phyloP scores from a whole-genome alignment of 768 basidiomycete species.

The Kwoniella europaea region DNA sequence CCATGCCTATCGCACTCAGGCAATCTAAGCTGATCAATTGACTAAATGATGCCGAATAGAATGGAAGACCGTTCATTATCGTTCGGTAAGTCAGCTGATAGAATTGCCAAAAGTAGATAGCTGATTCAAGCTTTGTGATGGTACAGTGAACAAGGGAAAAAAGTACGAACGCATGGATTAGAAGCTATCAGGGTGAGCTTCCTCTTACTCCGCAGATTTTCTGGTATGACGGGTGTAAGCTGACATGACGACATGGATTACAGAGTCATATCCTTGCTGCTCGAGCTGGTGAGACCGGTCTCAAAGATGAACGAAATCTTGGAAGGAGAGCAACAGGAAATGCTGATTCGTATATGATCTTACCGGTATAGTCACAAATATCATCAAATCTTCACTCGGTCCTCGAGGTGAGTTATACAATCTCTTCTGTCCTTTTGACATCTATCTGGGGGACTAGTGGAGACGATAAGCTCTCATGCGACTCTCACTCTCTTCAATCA shows the following conservation, averaged over 20 bases:
- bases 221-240: too few species aligned
- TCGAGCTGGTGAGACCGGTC: slow-evolving; percentile 57
- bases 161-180: slow-evolving; percentile 86
- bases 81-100: slow-evolving; percentile 62
- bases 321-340: not conserved
- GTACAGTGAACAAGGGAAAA: slow-evolving; percentile 81
- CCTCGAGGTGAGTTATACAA: slow-evolving; percentile 71
- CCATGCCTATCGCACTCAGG: not conserved
- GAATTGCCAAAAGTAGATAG: too few species aligned
- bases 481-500: too few species aligned
- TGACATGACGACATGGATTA: too few species aligned
- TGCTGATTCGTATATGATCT: not conserved
- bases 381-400: slow-evolving; percentile 91
- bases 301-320: not conserved
- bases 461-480: too few species aligned
- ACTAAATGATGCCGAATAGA: slow-evolving; percentile 61
- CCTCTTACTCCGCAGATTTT: too few species aligned
- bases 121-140: slow-evolving; percentile 16
- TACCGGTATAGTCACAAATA: slow-evolving; percentile 77
- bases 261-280: slow-evolving; percentile 89
- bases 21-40: not conserved
- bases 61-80: slow-evolving; percentile 97
- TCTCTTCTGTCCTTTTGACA: too few species aligned
- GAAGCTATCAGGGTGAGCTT: slow-evolving; percentile 87
- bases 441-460: too few species aligned